Evolutionary conservation across 495 filamentous ascomycete genomes (phyloP).

Genomic region (Penicillium subrubescens): DNA sequence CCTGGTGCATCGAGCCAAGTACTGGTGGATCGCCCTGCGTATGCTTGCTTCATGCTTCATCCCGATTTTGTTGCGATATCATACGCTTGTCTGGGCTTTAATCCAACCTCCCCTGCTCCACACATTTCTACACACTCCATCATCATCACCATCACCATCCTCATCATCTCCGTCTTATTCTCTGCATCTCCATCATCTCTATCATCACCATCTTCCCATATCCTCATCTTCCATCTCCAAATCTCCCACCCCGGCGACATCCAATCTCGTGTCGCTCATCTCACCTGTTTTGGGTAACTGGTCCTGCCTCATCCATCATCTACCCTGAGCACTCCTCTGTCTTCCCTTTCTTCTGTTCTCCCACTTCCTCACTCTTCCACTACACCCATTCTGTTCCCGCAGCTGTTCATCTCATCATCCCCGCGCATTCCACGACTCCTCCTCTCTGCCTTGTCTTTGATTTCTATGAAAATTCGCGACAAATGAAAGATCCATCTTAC

Average conservation of each 20-base stretch:
- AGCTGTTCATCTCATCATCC: neutral
- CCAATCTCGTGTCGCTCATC: neutral
- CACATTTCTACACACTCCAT: neutral
- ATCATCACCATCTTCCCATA: neutral
- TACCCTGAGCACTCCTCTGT: neutral
- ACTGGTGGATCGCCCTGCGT: neutral
- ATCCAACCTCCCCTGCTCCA: neutral
- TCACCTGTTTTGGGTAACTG: neutral
- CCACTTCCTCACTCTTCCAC: neutral
- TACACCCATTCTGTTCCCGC: neutral
- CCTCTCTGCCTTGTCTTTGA: neutral
- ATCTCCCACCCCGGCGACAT: neutral
- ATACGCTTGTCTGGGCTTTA: neutral
- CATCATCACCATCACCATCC: neutral
- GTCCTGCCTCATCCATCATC: neutral
- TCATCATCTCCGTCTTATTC: neutral
- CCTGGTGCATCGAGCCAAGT: neutral
- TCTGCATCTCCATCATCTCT: neutral
- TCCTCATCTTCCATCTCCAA: neutral
- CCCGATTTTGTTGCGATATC: neutral
- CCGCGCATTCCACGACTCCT: neutral
- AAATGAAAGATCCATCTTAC: neutral
- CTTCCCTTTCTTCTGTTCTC: conserved; percentile 3
- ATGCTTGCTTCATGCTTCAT: neutral
- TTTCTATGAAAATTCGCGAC: no score